Evolutionary conservation across 2,329 filamentous ascomycete species (phyloP).

Genomic region (Claviceps lovelessii): DNA sequence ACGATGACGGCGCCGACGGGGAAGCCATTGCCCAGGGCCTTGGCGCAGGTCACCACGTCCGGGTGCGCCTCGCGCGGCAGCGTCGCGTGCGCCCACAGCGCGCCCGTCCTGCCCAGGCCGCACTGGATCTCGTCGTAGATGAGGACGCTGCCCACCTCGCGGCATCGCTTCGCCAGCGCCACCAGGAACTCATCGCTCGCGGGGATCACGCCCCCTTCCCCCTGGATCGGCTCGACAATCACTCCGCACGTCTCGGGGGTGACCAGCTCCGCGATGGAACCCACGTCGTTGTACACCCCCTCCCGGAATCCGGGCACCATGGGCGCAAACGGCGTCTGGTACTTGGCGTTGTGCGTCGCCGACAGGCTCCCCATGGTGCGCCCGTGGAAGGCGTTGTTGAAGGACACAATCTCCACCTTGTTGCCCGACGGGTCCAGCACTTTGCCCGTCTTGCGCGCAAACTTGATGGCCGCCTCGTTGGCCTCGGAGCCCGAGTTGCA

Average conservation of each 20-base stretch:
- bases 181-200: constrained; percentile 71
- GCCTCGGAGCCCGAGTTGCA: constrained; percentile 96
- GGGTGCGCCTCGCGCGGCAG: constrained; percentile 72
- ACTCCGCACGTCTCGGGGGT: constrained; percentile 83
- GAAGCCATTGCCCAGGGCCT: constrained; percentile 92
- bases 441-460: constrained; percentile 83
- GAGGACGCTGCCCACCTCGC: constrained; percentile 73
- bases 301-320: constrained; percentile 92
- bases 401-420: constrained; percentile 80
- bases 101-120: constrained; percentile 74
- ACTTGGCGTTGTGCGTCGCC: constrained; percentile 96
- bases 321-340: constrained; percentile 85
- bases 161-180: constrained; percentile 71
- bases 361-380: constrained; percentile 89
- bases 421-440: constrained; percentile 51
- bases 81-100: constrained; percentile 73
- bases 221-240: constrained; percentile 93
- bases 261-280: constrained; percentile 55
- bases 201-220: constrained; percentile 82
- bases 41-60: constrained; percentile 85
- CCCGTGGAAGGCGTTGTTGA: constrained; percentile 86
- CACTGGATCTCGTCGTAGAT: constrained; percentile 98
- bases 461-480: constrained; percentile 96
- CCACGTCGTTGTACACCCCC: constrained; percentile 72
- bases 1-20: constrained; percentile 64